Evolutionary conservation across 129 eudicot species (phyloP).

Genomic region (Dittrichia graveolens): DNA sequence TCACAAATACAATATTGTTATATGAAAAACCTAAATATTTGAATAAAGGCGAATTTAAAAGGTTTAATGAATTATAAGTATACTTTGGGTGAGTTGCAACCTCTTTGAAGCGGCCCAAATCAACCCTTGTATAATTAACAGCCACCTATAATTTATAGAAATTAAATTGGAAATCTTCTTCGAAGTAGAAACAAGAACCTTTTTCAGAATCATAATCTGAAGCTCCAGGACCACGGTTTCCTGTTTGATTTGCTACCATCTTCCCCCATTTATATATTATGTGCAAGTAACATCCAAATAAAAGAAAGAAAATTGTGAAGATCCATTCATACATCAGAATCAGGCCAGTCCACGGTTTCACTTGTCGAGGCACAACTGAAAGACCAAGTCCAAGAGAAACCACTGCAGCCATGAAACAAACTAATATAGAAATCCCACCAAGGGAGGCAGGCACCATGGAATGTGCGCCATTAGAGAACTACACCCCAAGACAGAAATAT

Average conservation of each 20-base stretch:
- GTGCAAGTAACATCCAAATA: slow-evolving; percentile 79
- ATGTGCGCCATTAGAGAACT: slow-evolving; percentile 59
- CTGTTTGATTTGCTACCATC: slow-evolving; percentile 53
- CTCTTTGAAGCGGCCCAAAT: background rate
- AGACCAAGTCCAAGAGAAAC: slow-evolving; percentile 72
- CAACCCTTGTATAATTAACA: background rate
- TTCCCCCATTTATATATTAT: slow-evolving; percentile 77
- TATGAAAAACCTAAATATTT: too few relatives aligned
- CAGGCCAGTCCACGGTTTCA: slow-evolving; percentile 92
- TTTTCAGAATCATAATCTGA: slow-evolving; percentile 73
- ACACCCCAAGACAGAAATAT: background rate
- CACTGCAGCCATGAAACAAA: slow-evolving; percentile 63
- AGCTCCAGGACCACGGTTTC: slow-evolving; percentile 51
- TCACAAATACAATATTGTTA: too few relatives aligned
- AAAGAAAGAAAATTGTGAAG: slow-evolving; percentile 64
- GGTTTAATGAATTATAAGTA: too few relatives aligned
- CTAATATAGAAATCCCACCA: slow-evolving; percentile 63
- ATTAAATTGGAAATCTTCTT: background rate
- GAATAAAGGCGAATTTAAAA: too few relatives aligned
- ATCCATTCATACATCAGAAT: slow-evolving; percentile 94
- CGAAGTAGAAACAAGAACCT: slow-evolving; percentile 47
- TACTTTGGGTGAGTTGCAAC: background rate
- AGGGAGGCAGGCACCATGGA: slow-evolving; percentile 69
- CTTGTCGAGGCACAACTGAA: slow-evolving; percentile 82
- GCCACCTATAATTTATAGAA: background rate